Conservation (phyloP, 176 grass and related monocot species). For the Ensete ventricosum region DNA sequence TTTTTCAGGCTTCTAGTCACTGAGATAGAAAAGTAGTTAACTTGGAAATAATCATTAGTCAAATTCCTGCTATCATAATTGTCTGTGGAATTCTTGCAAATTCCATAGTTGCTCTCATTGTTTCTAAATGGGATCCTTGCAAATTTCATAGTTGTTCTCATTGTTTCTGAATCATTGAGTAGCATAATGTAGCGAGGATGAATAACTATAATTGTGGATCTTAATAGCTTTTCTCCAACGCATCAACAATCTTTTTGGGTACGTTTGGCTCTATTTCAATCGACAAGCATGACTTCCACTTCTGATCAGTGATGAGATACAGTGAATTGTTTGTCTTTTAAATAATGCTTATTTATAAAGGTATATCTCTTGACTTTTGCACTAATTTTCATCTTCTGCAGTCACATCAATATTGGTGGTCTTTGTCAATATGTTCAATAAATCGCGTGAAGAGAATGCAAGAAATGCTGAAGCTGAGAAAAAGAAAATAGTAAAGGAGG, state of each 20-base stretch:
- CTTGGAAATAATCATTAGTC: too few species aligned
- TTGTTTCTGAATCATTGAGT: not conserved
- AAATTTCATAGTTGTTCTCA: not conserved
- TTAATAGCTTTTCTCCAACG: too few species aligned
- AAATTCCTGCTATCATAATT: too few species aligned
- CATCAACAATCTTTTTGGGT: too few species aligned
- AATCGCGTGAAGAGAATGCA: constrained; percentile 90
- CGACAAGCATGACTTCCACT: not conserved
- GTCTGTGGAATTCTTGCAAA: too few species aligned
- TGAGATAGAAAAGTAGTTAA: too few species aligned
- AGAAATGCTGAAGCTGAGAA: constrained; percentile 64
- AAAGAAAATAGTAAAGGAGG: constrained; percentile 78
- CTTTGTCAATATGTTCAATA: constrained; percentile 95
- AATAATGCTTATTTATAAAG: not conserved
- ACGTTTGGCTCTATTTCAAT: too few species aligned
- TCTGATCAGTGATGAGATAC: constrained; percentile 5
- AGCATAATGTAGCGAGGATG: too few species aligned
- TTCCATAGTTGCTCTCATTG: too few species aligned
- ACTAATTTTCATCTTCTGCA: constrained; percentile 37
- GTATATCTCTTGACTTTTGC: constrained; percentile 26
- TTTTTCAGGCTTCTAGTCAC: too few species aligned
- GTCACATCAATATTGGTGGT: constrained; percentile 91
- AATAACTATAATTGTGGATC: too few species aligned
- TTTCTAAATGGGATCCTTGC: too few species aligned
- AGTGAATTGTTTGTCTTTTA: constrained; percentile 8